Percentiles rank a stretch among this genome's conserved stretches.
These are phyloP conservation scores for Suillus weaverae DNA, from an alignment of 768 basidiomycete genomes.

Conservation along the genomic window DNA sequence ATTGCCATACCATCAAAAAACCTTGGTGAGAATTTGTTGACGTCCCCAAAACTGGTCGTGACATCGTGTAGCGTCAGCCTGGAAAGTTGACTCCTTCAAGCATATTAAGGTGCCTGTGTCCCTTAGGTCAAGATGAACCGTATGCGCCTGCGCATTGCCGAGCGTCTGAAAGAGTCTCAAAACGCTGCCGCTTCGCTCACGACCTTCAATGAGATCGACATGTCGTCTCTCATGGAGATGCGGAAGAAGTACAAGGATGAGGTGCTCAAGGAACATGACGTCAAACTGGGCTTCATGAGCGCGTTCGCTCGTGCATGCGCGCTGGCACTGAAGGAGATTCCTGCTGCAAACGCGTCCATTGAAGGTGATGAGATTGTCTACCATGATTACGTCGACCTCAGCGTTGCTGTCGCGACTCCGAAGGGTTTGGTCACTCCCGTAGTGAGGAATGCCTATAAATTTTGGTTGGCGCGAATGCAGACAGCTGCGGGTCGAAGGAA, in stretches of 20 bases:
- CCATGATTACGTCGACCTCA: conserved; percentile 88
- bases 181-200: conserved; percentile 95
- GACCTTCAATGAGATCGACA: conserved; percentile 99
- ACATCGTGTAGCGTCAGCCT: no score
- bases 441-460: conserved; percentile 88
- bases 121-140: conserved; percentile 94
- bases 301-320: conserved; percentile 89
- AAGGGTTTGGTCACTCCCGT: conserved; percentile 98
- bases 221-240: conserved; percentile 93
- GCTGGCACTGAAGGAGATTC: conserved; percentile 88
- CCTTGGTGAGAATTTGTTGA: no score
- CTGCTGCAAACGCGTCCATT: conserved; percentile 90
- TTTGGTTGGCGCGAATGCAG: conserved; percentile 46
- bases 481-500: conserved; percentile 42
- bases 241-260: conserved; percentile 92
- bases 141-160: conserved; percentile 96
- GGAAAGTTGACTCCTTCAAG: not conserved
- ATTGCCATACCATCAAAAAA: no score
- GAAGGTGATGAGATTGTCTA: conserved; percentile 95
- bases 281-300: conserved; percentile 98
- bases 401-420: conserved; percentile 95
- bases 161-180: conserved; percentile 97
- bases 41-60: no score
- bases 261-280: conserved; percentile 85
- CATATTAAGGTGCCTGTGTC: not conserved